Evolutionary conservation across 2,329 filamentous ascomycete species (phyloP), one percentile per base, ranked within the genome.

Genomic region (Colletotrichum siamense): DNA sequence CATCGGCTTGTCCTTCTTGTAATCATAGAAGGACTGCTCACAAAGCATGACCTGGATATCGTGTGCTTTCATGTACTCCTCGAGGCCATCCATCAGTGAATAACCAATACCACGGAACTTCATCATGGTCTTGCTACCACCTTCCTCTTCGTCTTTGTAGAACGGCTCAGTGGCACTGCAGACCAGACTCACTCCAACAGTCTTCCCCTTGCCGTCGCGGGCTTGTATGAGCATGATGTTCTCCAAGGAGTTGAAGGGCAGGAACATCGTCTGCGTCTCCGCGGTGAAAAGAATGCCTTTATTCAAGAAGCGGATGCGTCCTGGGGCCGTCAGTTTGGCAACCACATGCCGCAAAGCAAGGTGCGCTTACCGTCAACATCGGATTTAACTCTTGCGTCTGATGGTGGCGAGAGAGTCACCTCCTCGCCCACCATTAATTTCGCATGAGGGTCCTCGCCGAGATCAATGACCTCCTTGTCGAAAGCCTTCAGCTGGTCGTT

Each of bases 11-110:
- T 44, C 49, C 71, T 39, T 61, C 28, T 52, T 2, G 13, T 55
- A 74, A 3, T 63, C 36, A 52, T 64, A 65, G 26, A 64, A 74
- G 0, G 8, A 7, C 62, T 71, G 69, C 61, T 71, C 16, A n/a
- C 62, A 71, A 26, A 66, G 30, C 62, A 71, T 59, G 2, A 55
- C 15, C 8, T 24, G 6, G 10, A 71, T 4, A 2, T 36, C 9
- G 44, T 71, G 69, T 13, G 8, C 39, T 15, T 65, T 28, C 61
- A 71, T 2, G 10, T 71, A 57, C 18, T 39, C 8, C 32, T 66
- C 6, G 8, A 71, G 10, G 8, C 24, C 12, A 16, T 66, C 24
- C 32, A 66, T 12, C n/a, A 59, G 24, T 1, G 30, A 6, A 3
- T 8, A 15, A 18, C 26, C 44, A 5, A 71, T 22, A 2, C 36